Percentiles rank a stretch among this genome's conserved stretches.
Conservation (phyloP, 108 stramenopile genomes). For the Heterococcus sp. region DNA sequence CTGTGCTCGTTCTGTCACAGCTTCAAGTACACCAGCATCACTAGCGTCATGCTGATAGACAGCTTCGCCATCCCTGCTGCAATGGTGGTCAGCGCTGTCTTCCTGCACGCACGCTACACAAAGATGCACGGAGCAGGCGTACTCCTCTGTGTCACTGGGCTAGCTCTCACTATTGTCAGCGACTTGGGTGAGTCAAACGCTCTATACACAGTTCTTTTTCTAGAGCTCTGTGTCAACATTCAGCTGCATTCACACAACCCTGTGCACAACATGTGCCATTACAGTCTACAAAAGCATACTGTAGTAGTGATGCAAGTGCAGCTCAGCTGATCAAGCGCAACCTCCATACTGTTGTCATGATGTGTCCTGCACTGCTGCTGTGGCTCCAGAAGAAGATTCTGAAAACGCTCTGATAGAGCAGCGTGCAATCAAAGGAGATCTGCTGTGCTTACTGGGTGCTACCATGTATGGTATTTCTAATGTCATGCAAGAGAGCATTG, state of each 20-base stretch:
- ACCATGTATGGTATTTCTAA: slow-evolving; percentile 75
- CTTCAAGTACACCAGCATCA: slow-evolving; percentile 86
- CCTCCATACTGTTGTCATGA: too few relatives aligned
- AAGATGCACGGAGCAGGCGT: slow-evolving; percentile 73
- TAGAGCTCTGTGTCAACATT: too few relatives aligned
- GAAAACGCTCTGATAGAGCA: slow-evolving; percentile 17
- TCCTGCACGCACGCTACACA: slow-evolving; percentile 69
- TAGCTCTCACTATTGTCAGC: slow-evolving; percentile 68
- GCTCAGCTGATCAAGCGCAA: too few relatives aligned
- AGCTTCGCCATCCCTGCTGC: slow-evolving; percentile 81
- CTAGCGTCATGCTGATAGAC: slow-evolving; percentile 83
- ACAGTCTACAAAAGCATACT: too few relatives aligned
- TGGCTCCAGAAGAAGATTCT: too few relatives aligned
- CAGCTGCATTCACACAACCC: too few relatives aligned
- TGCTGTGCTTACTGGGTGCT: slow-evolving; percentile 78
- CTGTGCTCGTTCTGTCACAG: too few relatives aligned
- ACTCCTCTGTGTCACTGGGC: slow-evolving; percentile 73
- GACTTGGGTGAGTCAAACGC: slow-evolving; percentile 53
- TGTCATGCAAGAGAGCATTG: slow-evolving; percentile 73
- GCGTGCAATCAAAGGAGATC: slow-evolving; percentile 66
- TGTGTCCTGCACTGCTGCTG: too few relatives aligned
- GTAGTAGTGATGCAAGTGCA: too few relatives aligned
- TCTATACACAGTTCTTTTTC: too few relatives aligned
- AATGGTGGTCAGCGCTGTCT: slow-evolving; percentile 74
- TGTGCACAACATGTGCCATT: too few relatives aligned